Base-by-base conservation (phyloP, 306 rosid species). In the Hippophae gyantsensis region DNA sequence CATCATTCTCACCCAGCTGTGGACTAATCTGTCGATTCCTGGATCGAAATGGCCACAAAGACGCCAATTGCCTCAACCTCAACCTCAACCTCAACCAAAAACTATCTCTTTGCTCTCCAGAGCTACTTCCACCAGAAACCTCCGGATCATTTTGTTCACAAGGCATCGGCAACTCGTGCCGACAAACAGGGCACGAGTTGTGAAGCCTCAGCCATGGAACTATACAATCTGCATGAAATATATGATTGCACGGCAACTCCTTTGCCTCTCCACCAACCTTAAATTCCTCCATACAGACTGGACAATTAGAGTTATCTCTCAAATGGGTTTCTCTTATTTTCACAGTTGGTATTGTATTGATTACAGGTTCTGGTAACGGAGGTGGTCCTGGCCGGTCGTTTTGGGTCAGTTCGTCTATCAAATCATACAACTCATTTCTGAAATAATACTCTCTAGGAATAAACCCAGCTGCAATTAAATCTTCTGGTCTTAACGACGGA, bases 181-280 rank as follows among this genome's bases (percentile, higher is more conserved):
- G 81, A 63, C 99, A 93, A 48, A 93, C 82, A 0, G 99, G 99
- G 57, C 99, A 93, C 49, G 97, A 82, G 54, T 88, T 93, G 62
- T 93, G 97, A 57, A 93, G 94, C 76, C 83, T 72, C 12, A 88
- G 81, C 99, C 99, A 93, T 0, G 96, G 95, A 54, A 86, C 84
- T 60, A 93, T 93, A 48, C 99, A 93, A 2, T 82, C 90, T 0
- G 82, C 70, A 14, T 93, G 97, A 69, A 73, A 88, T 54, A 93
- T 70, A 54, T 93, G 99, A 13, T 79, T 82, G 74, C 99, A 93
- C 0, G 78, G 75, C 66, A 93, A 59, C 54, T 88, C 95, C 76
- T 66, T 80, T 2, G 85, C 99, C 57, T 82, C 79, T 0, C 84
- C 97, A 0, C 90, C 97, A 0, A 88, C 78, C 61, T 73, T 77